Conservation (phyloP, 106 monocot genomes). For the Phalaenopsis equestris region DNA sequence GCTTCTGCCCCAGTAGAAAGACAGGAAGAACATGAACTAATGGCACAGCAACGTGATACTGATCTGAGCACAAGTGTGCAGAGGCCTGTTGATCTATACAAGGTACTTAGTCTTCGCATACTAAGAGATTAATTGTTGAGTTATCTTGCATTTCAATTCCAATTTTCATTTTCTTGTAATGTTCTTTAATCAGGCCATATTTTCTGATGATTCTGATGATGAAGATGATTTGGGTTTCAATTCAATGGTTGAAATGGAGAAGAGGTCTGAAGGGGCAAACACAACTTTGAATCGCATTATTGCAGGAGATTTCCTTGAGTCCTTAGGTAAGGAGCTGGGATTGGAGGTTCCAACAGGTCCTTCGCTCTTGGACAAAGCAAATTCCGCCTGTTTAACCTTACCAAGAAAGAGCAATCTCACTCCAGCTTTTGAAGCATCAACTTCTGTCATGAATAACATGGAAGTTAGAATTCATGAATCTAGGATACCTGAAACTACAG, state of each 20-base stretch:
- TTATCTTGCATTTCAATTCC: neutral
- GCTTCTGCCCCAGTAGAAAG: conserved; percentile 9
- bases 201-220: conserved; percentile 87
- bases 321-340: conserved; percentile 86
- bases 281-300: conserved; percentile 74
- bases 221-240: conserved; percentile 21
- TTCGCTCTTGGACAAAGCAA: conserved; percentile 5
- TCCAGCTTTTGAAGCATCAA: neutral
- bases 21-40: conserved; percentile 13
- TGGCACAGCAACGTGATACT: conserved; percentile 20
- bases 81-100: conserved; percentile 88
- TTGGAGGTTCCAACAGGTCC: conserved; percentile 52
- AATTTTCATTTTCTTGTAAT: neutral
- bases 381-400: conserved; percentile 1
- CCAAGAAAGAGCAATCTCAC: conserved; percentile 13
- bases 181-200: conserved; percentile 61
- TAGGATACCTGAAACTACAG: neutral
- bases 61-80: conserved; percentile 31
- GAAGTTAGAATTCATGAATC: conserved; percentile 7
- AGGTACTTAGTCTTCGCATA: conserved; percentile 34
- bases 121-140: too few species aligned
- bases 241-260: conserved; percentile 20
- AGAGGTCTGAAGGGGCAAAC: conserved; percentile 73
- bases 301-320: conserved; percentile 91
- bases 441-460: neutral